Evolutionary conservation across 2,329 filamentous ascomycete species (phyloP).

Genomic region (Ophiocordyceps polyrhachis-furcata): DNA sequence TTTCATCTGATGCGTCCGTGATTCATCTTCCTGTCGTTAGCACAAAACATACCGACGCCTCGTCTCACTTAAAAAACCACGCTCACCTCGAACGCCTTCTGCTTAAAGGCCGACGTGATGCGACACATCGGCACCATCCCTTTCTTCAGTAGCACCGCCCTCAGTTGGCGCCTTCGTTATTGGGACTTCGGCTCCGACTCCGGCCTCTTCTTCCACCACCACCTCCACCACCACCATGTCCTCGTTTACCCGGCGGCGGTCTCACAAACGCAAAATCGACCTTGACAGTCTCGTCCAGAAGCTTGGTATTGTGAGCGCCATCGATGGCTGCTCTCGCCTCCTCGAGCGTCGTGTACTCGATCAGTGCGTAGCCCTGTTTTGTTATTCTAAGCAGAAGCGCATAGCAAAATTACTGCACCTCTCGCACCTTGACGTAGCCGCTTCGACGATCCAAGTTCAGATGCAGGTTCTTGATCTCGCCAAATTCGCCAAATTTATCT

Average conservation of each 20-base stretch:
- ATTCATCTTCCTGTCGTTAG: background rate
- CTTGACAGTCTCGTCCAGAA: conserved; percentile 62
- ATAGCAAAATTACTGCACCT: background rate
- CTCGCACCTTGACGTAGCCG: conserved; percentile 62
- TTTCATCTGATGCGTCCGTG: too few species aligned
- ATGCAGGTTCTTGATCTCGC: conserved; percentile 75
- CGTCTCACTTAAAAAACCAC: background rate
- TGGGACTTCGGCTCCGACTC: conserved; percentile 31
- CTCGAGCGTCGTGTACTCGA: conserved; percentile 63
- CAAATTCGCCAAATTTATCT: conserved; percentile 67
- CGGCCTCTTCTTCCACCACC: conserved; percentile 17
- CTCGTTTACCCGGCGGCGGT: conserved; percentile 42
- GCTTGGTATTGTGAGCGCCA: conserved; percentile 55
- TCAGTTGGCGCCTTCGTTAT: conserved; percentile 15
- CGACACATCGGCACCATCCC: background rate
- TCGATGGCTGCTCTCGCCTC: conserved; percentile 72
- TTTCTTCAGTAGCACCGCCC: background rate
- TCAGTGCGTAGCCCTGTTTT: conserved; percentile 59
- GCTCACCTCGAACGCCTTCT: background rate
- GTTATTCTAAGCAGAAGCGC: background rate
- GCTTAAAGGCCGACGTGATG: background rate
- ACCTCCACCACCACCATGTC: conserved; percentile 3
- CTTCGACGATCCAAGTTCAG: conserved; percentile 67
- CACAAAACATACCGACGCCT: background rate
- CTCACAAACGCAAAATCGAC: conserved; percentile 78